phyloP scores from a whole-genome alignment of 148 eudicot species.

The Fagopyrum tataricum region DNA sequence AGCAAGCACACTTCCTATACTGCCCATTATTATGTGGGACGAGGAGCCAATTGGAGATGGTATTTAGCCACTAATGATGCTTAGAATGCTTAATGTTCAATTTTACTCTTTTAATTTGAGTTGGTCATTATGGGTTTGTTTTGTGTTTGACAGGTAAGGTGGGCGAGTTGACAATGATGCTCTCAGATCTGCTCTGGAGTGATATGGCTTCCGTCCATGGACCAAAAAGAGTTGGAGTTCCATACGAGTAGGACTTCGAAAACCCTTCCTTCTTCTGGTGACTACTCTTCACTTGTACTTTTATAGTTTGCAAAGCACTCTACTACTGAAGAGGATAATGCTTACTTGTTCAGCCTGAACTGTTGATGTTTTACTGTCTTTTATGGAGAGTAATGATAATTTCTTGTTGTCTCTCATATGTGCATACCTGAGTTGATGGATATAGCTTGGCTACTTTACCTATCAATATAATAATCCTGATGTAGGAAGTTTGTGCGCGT shows the following conservation, averaged over 20 bases:
- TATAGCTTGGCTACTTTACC: no score
- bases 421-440: no score
- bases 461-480: no score
- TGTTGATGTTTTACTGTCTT: no score
- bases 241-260: conserved; percentile 28
- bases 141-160: conserved; percentile 39
- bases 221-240: conserved; percentile 47
- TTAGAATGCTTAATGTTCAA: neutral
- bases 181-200: conserved; percentile 68
- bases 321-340: no score
- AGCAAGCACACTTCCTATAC: conserved; percentile 66
- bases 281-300: no score
- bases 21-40: conserved; percentile 67
- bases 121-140: neutral
- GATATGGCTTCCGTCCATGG: conserved; percentile 70
- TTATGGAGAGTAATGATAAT: no score
- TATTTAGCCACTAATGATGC: conserved; percentile 14
- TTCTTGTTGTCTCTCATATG: no score
- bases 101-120: neutral
- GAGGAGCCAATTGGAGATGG: conserved; percentile 62
- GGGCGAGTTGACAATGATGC: conserved; percentile 60
- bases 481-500: no score
- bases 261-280: neutral
- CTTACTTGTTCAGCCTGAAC: no score
- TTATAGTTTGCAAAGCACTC: no score